phyloP scores from a whole-genome alignment of 164 flowering plant genomes.

The Houttuynia cordata region DNA sequence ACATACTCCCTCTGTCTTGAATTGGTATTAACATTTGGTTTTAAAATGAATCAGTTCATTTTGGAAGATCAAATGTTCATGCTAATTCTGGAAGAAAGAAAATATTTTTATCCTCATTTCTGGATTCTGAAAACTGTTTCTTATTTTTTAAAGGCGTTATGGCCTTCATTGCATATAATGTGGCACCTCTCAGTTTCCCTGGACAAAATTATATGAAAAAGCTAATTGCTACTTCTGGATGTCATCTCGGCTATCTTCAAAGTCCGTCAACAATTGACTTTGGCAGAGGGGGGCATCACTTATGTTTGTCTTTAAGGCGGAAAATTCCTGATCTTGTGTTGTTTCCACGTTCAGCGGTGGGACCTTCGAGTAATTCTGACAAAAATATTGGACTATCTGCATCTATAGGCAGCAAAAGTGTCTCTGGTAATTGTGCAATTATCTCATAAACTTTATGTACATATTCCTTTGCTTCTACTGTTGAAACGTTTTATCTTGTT shows the following conservation, averaged over 20 bases:
- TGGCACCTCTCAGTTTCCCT: not conserved
- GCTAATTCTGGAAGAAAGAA: too few relatives aligned
- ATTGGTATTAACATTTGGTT: too few relatives aligned
- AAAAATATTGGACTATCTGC: not conserved
- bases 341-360: not conserved
- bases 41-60: too few relatives aligned
- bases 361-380: not conserved
- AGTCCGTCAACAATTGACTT: not conserved
- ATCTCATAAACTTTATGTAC: not conserved
- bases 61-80: too few relatives aligned
- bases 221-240: not conserved
- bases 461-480: not conserved
- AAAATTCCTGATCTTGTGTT: not conserved
- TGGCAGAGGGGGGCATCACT: not conserved
- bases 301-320: not conserved
- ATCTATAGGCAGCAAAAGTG: not conserved
- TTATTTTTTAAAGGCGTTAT: conserved; percentile 1
- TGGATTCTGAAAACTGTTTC: too few relatives aligned
- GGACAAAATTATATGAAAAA: not conserved
- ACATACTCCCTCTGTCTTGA: too few relatives aligned
- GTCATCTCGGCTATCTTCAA: not conserved
- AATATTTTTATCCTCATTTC: too few relatives aligned
- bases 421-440: not conserved
- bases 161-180: conserved; percentile 11
- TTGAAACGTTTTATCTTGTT: not conserved